Base-by-base conservation (phyloP, 2,329 filamentous ascomycete species). In the Ophiostoma novo-ulmi region DNA sequence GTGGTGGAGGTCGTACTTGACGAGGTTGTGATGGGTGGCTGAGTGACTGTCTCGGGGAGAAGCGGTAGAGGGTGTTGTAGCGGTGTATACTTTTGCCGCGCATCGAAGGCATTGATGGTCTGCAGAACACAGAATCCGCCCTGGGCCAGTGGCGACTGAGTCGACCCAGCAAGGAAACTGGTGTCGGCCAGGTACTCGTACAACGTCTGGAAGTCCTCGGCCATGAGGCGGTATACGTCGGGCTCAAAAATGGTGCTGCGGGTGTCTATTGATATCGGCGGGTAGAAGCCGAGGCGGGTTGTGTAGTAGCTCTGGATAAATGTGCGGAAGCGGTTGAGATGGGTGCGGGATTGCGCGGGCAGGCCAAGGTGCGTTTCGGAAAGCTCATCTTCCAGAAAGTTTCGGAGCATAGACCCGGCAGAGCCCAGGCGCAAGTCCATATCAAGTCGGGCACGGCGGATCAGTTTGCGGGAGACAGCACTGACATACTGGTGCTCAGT, bases 81-180 rank as follows among this genome's bases (percentile, higher is more conserved):
- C 0, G 89, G 80, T 1, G 79, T 76, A 76, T 87, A 90, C 7
- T 83, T 83, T 73, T 90, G 85, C 31, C 85, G 82, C 35, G 78
- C 75, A 75, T 94, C 89, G 73, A 94, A 93, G 0, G 85, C 83
- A 70, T 86, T 81, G 3, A 94, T 81, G 68, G 87, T 88, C 75
- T 93, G 90, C 65, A 91, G 78, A 0, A 89, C 87, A 76, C 89
- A 92, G 8, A 93, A 86, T 0, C 90, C 91, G 5, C 89, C 90
- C 65, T 85, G 85, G 0, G 87, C 85, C 31, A 84, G 80, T 8
- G 82, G 80, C 0, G 88, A 84, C 69, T 82, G 83, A n/a, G 79
- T 80, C 52, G 85, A 79, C 13, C 82, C 80, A 4, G 79, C 77
- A 0, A 83, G 85, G 31, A 85, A 87, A 2, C 80, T 80, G 5